Evolutionary conservation across 257 asterid genomes (phyloP).

Genomic region (Ilex aquifolium): DNA sequence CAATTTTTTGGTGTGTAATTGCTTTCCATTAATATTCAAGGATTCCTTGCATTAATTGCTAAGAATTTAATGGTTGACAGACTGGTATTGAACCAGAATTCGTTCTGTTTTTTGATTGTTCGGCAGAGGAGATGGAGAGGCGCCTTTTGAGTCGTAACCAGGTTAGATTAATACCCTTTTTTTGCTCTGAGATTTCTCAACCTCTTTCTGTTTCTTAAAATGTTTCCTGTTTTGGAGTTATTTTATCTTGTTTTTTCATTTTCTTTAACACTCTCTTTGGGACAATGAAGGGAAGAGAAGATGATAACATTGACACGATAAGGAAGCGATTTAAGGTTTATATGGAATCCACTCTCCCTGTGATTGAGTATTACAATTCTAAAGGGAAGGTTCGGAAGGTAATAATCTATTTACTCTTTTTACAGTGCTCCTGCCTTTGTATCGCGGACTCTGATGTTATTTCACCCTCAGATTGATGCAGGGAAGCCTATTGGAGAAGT

Average conservation of each 20-base stretch:
- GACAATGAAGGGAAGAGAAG: not conserved
- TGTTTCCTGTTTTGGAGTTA: not conserved
- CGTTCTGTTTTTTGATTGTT: not conserved
- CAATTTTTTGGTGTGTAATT: not conserved
- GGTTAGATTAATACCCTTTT: not conserved
- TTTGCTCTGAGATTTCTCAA: not conserved
- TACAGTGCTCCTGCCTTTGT: no score
- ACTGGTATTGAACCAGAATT: not conserved
- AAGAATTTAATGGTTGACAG: not conserved
- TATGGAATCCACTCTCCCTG: not conserved
- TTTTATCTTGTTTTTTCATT: not conserved
- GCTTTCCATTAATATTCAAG: not conserved
- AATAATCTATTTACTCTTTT: no score
- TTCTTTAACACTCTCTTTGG: no score
- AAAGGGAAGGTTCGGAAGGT: not conserved
- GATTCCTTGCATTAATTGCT: no score
- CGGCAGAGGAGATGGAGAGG: slow-evolving; percentile 2
- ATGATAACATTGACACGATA: not conserved
- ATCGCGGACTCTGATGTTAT: no score
- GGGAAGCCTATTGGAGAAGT: no score
- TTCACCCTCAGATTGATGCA: no score
- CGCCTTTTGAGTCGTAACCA: slow-evolving; percentile 2
- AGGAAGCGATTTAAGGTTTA: not conserved
- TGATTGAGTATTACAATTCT: not conserved
- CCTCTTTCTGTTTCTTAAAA: not conserved